These are phyloP conservation scores for Phytophthora rubi DNA, from an alignment of 352 stramenopile genomes.

Conservation along the genomic window DNA sequence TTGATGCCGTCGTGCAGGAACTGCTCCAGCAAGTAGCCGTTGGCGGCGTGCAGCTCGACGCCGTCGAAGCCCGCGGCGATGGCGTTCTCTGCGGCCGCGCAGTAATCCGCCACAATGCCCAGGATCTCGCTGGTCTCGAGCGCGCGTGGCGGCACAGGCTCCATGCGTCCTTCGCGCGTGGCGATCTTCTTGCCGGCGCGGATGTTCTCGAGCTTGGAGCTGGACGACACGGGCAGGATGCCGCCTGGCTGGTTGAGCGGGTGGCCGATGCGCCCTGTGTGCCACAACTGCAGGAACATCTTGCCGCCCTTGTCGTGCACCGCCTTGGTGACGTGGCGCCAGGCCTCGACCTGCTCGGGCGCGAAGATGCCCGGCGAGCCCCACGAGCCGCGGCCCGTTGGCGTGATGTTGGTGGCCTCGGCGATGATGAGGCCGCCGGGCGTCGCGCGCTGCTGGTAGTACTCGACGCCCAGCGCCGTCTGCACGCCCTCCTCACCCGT, in stretches of 20 bases:
- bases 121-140: slow-evolving; percentile 81
- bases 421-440: slow-evolving; percentile 64
- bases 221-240: slow-evolving; percentile 66
- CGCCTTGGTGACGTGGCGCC: slow-evolving; percentile 53
- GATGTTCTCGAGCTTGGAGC: slow-evolving; percentile 44
- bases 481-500: slow-evolving; percentile 52
- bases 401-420: slow-evolving; percentile 66
- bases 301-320: slow-evolving; percentile 81
- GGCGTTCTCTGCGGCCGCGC: slow-evolving; percentile 59
- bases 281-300: slow-evolving; percentile 91
- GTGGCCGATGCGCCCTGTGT: slow-evolving; percentile 82
- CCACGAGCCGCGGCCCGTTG: slow-evolving; percentile 50
- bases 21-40: slow-evolving; percentile 94
- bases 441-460: slow-evolving; percentile 69
- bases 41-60: slow-evolving; percentile 89
- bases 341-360: slow-evolving; percentile 55
- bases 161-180: slow-evolving; percentile 50
- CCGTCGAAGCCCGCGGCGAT: slow-evolving; percentile 90
- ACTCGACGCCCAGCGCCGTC: slow-evolving; percentile 49
- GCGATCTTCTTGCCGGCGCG: slow-evolving; percentile 43
- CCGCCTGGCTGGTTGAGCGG: slow-evolving; percentile 64
- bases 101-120: slow-evolving; percentile 74
- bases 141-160: slow-evolving; percentile 59
- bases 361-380: slow-evolving; percentile 65
- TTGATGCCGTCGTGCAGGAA: slow-evolving; percentile 89